Conservation (phyloP, 2,329 filamentous ascomycete genomes). For the Colletotrichum cereale region DNA sequence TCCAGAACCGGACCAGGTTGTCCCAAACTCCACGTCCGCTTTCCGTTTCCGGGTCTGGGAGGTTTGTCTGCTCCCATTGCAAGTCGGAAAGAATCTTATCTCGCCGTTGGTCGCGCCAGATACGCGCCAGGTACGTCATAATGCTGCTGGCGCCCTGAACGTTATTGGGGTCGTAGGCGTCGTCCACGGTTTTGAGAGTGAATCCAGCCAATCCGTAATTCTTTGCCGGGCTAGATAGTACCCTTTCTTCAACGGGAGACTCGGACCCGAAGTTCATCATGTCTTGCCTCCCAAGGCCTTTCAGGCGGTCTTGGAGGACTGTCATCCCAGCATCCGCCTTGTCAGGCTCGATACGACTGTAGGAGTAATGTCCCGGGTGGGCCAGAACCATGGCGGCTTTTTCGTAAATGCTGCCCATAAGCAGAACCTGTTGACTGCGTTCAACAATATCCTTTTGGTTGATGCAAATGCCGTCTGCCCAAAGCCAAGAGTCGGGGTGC, state of each 20-base stretch:
- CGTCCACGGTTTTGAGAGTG: neutral
- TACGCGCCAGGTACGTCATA: slow-evolving; percentile 23
- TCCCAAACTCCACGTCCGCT: neutral
- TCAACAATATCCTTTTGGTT: slow-evolving; percentile 26
- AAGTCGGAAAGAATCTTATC: slow-evolving; percentile 10
- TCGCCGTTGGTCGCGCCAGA: slow-evolving; percentile 8
- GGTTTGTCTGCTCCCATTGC: slow-evolving; percentile 5
- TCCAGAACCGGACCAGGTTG: slow-evolving; percentile 23
- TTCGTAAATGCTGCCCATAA: slow-evolving; percentile 23
- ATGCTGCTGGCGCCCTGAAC: slow-evolving; percentile 24
- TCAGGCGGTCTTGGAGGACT: neutral
- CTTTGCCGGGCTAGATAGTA: neutral
- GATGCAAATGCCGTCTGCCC: slow-evolving; percentile 32
- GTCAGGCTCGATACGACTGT: neutral
- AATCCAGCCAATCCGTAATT: neutral
- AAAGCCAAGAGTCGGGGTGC: slow-evolving; percentile 15
- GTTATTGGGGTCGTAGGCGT: neutral
- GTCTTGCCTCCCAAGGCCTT: slow-evolving; percentile 12
- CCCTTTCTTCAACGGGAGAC: neutral
- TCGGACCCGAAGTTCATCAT: slow-evolving; percentile 11
- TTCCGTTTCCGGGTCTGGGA: slow-evolving; percentile 4
- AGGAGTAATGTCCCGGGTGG: slow-evolving; percentile 13
- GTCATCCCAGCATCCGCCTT: neutral
- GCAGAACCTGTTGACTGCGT: slow-evolving; percentile 15
- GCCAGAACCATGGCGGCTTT: slow-evolving; percentile 10